Evolutionary conservation across 225 moss, liverwort and hornwort genomes (phyloP), one percentile per base, ranked within the genome.

Genomic region (Climacium dendroides): DNA sequence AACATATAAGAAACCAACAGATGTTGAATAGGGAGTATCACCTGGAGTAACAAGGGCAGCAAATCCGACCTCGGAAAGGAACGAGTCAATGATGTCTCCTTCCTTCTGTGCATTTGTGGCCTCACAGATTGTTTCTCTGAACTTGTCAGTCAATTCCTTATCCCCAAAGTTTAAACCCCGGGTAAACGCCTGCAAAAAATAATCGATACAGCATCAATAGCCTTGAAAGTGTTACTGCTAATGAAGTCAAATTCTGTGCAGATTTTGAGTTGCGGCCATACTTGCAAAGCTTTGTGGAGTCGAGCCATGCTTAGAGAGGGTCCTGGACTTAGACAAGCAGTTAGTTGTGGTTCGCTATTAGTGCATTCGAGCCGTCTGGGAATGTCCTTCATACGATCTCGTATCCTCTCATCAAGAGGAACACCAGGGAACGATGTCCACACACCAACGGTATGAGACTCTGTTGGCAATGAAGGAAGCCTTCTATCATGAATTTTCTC

Each of bases 231-330:
- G 5, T 37, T 23, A 17, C 47, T 70, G 85, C 45, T 23, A 65
- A 64, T 57, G 64, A 74, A 62, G 74, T 66, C 26, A 79, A 79
- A 35, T 54, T 67, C 85, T 24, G 64, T 63, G 78, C 77, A 77
- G 78, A 37, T 57, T 55, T 76, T 48, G 85, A 84, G 57, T 63
- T n/a, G 79, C 88, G 74, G 83, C 54, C 88, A 58, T 88, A 95
- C 96, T 93, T 93, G 89, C 89, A 93, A 92, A 84, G 94, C 93
- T 88, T 93, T 91, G 89, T 93, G 94, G 66, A 94, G 94, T 63
- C 85, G 84, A 83, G 88, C 73, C 85, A 93, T 87, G 86, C 80
- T 85, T 37, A 96, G 89, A 83, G 89, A 80, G 48, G 95, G 94
- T 35, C 95, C 91, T 16, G 89, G 43, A 39, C 89, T 92, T 79